These are phyloP conservation scores for Stropharia rugosoannulata DNA, from an alignment of 768 basidiomycete species.

Conservation along the genomic window DNA sequence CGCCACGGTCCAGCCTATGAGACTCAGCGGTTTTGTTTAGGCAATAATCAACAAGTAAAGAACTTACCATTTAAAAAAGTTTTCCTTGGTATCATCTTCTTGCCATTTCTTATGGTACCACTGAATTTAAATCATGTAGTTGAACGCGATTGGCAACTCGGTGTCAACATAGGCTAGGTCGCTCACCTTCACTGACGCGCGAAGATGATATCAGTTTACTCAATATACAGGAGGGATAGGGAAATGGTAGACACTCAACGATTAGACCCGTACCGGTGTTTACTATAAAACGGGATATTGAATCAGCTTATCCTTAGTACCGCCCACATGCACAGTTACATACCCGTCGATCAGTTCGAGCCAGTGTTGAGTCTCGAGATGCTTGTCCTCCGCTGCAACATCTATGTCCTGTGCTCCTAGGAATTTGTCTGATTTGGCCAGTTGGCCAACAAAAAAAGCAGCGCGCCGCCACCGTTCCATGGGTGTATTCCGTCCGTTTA, in stretches of 20 bases:
- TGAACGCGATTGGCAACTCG: background rate
- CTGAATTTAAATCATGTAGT: conserved; percentile 23
- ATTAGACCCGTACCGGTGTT: conserved; percentile 65
- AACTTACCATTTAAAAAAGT: conserved; percentile 62
- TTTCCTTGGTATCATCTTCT: conserved; percentile 56
- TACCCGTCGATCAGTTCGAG: conserved; percentile 61
- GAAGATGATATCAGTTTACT: background rate
- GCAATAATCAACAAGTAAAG: background rate
- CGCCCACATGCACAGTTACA: conserved; percentile 11
- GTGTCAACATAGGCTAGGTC: no score
- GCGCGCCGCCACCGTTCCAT: conserved; percentile 48
- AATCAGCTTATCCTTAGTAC: background rate
- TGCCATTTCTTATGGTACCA: conserved; percentile 63
- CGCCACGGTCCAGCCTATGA: conserved; percentile 60
- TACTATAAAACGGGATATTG: conserved; percentile 25
- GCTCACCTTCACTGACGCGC: conserved; percentile 40
- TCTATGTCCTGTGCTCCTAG: conserved; percentile 28
- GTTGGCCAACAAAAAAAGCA: conserved; percentile 35
- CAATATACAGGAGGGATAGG: background rate
- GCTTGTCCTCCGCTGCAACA: conserved; percentile 38
- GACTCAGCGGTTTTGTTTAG: background rate
- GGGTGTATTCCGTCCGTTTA: conserved; percentile 43
- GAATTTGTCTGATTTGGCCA: conserved; percentile 44
- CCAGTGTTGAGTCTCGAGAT: conserved; percentile 62
- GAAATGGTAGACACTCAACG: conserved; percentile 33